Percentiles rank a stretch among this genome's conserved stretches.
Conservation (phyloP, 257 asterid species). For the Catharanthus roseus region DNA sequence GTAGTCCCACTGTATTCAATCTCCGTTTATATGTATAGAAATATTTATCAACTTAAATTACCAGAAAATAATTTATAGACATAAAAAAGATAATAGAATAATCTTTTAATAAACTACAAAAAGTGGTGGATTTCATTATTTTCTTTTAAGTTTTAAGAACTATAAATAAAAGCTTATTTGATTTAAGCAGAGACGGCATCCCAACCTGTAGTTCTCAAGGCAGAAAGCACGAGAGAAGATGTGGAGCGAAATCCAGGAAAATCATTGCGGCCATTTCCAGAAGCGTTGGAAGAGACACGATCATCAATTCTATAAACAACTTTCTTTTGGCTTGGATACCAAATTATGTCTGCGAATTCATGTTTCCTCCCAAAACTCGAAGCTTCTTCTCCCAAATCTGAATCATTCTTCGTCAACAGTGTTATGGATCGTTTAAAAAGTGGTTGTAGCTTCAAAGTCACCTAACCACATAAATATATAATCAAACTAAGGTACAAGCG, state of each 20-base stretch:
- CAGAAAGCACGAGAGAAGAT: constrained; percentile 20
- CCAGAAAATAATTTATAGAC: too few species aligned
- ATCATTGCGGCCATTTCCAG: constrained; percentile 42
- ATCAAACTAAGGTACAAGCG: too few species aligned
- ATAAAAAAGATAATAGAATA: too few species aligned
- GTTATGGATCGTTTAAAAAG: constrained; percentile 49
- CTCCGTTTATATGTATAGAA: too few species aligned
- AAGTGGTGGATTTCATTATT: too few species aligned
- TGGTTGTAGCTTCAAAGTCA: constrained; percentile 44
- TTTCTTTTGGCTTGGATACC: constrained; percentile 52
- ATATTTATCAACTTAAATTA: too few species aligned
- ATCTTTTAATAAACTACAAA: too few species aligned
- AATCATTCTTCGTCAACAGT: constrained; percentile 28
- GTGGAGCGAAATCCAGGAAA: constrained; percentile 48
- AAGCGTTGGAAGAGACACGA: constrained; percentile 29
- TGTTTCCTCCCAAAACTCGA: constrained; percentile 36
- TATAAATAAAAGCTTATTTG: too few species aligned
- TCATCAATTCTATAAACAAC: constrained; percentile 45
- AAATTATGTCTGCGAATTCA: constrained; percentile 51
- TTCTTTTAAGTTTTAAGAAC: too few species aligned
- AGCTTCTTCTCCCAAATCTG: constrained; percentile 34
- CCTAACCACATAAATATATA: too few species aligned
- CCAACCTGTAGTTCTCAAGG: constrained; percentile 32
- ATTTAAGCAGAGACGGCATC: too few species aligned
- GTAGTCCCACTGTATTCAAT: too few species aligned